phyloP scores from a whole-genome alignment of 1,139 yeast species.

The Pichia norvegensis region DNA sequence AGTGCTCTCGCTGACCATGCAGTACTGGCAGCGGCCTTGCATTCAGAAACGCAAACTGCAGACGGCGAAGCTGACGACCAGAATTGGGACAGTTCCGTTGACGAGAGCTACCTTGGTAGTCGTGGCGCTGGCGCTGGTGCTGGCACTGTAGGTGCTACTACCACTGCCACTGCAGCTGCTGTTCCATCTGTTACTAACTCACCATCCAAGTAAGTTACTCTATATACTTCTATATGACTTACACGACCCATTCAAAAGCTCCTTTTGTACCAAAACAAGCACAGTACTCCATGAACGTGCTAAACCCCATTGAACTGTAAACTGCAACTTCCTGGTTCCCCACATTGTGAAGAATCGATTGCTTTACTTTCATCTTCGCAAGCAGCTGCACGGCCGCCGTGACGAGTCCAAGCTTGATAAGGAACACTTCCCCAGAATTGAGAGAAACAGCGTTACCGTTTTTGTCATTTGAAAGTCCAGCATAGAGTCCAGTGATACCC shows the following conservation, averaged over 20 bases:
- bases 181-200: neutral
- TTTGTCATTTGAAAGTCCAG: neutral
- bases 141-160: neutral
- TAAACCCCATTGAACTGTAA: conserved; percentile 21
- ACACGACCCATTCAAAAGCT: conserved; percentile 19
- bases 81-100: conserved; percentile 14
- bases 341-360: conserved; percentile 14
- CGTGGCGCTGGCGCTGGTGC: conserved; percentile 7
- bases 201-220: neutral
- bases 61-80: conserved; percentile 5
- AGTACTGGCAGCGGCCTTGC: neutral
- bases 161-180: neutral
- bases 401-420: conserved; percentile 45
- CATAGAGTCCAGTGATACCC: conserved; percentile 48
- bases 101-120: conserved; percentile 13
- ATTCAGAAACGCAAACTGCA: too few species aligned
- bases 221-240: neutral
- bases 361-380: conserved; percentile 27
- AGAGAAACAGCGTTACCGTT: neutral
- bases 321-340: conserved; percentile 11
- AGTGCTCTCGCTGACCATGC: conserved; percentile 12
- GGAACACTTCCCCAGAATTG: neutral
- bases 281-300: conserved; percentile 18
- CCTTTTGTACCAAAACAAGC: conserved; percentile 18
- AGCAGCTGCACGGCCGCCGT: conserved; percentile 53